phyloP scores from a whole-genome alignment of 192 early-diverging fungal species.

The Coemansia sp. region DNA sequence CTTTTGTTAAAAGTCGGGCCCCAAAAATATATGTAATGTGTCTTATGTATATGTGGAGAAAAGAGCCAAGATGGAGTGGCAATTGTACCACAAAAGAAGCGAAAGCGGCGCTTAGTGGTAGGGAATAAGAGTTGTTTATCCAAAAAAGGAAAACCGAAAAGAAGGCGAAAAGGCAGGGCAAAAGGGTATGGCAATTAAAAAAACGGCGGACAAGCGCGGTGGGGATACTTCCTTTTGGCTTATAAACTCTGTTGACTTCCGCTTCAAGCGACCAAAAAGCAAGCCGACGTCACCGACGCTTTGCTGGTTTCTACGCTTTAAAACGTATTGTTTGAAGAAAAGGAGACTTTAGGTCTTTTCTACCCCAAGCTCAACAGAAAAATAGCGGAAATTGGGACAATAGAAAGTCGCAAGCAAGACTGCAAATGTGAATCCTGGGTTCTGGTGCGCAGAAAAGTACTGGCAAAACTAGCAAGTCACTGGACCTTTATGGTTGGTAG shows the following conservation, averaged over 20 bases:
- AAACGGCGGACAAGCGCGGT: not conserved
- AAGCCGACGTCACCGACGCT: not conserved
- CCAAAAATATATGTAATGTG: not conserved
- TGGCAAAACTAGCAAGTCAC: too few relatives aligned
- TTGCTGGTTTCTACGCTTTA: not conserved
- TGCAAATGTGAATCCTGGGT: not conserved
- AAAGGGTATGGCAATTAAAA: not conserved
- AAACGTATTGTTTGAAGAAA: not conserved
- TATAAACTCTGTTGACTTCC: conserved; percentile 1
- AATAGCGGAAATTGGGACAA: conserved; percentile 6
- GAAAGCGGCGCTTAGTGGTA: not conserved
- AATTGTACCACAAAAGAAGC: not conserved
- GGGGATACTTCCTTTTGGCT: not conserved
- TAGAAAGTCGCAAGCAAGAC: not conserved
- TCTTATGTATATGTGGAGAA: conserved; percentile 1
- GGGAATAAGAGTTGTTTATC: not conserved
- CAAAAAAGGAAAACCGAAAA: not conserved
- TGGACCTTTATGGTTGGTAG: too few relatives aligned
- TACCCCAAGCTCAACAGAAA: conserved; percentile 3
- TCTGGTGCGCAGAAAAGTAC: too few relatives aligned
- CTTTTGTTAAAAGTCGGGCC: too few relatives aligned
- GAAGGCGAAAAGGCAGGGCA: not conserved
- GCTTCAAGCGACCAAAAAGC: not conserved
- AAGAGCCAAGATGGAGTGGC: not conserved
- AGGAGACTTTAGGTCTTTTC: not conserved